Percentiles rank a stretch among this genome's conserved stretches.
These are phyloP conservation scores for Helianthus tuberosus DNA, from an alignment of 129 eudicot species.

Conservation along the genomic window DNA sequence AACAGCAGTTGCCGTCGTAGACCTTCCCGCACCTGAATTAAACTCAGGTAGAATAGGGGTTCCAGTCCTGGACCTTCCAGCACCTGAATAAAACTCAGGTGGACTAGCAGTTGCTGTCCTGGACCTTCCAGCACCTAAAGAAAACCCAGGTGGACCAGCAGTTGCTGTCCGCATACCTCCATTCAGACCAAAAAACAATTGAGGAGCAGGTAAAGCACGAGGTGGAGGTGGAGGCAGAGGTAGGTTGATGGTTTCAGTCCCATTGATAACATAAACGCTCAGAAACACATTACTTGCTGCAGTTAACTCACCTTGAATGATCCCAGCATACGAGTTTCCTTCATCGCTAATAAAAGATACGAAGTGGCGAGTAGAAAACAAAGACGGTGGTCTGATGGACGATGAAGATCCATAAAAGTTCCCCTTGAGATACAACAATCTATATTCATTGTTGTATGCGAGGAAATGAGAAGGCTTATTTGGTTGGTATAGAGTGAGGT, in stretches of 20 bases:
- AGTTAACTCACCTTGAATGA: not conserved
- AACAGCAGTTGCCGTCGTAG: not conserved
- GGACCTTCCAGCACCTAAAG: too few relatives aligned
- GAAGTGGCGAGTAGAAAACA: not conserved
- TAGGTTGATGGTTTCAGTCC: not conserved
- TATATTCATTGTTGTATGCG: not conserved
- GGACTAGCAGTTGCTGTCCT: too few relatives aligned
- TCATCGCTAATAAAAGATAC: not conserved
- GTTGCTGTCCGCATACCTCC: not conserved
- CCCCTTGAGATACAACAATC: slow-evolving; percentile 9
- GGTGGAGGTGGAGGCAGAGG: not conserved
- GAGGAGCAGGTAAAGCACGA: not conserved
- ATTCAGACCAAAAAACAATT: not conserved
- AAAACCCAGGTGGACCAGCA: too few relatives aligned
- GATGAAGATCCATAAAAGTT: slow-evolving; percentile 7
- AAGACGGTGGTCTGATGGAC: not conserved
- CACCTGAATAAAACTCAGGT: too few relatives aligned
- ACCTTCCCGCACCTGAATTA: too few relatives aligned
- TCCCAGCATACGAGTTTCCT: not conserved
- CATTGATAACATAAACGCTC: not conserved
- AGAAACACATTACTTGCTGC: slow-evolving; percentile 8
- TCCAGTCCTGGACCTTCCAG: too few relatives aligned
- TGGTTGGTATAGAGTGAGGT: not conserved
- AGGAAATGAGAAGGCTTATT: not conserved
- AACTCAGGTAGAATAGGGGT: too few relatives aligned